Conservation (phyloP, 805 yeast species). For the Spathaspora gorwiae region DNA sequence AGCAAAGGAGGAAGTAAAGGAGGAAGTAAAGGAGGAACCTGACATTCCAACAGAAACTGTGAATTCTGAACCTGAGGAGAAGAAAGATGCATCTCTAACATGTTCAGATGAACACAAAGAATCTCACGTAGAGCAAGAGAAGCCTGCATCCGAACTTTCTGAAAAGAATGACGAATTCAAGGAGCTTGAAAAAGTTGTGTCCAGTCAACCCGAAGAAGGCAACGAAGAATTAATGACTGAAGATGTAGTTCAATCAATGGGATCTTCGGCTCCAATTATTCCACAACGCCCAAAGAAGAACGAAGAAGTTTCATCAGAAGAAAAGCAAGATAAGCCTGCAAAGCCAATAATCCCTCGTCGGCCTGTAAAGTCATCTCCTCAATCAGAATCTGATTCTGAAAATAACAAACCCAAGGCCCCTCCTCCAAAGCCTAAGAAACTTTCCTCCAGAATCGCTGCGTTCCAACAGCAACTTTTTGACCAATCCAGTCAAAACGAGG, state of each 20-base stretch:
- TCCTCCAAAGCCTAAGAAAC: conserved; percentile 72
- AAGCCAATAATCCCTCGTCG: conserved; percentile 3
- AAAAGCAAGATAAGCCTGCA: background rate
- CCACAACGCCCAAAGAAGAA: background rate
- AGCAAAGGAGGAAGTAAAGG: background rate
- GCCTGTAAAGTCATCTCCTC: background rate
- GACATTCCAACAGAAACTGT: background rate
- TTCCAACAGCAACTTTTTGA: conserved; percentile 68
- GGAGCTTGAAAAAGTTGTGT: too few relatives aligned
- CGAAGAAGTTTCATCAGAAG: background rate
- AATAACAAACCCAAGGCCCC: conserved; percentile 29
- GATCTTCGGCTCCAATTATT: background rate
- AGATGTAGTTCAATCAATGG: background rate
- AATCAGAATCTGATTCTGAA: background rate
- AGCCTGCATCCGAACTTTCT: background rate
- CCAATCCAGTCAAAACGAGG: conserved; percentile 9
- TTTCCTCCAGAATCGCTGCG: conserved; percentile 75
- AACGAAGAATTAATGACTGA: background rate
- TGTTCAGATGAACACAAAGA: background rate
- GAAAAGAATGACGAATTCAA: too few relatives aligned
- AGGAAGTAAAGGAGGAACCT: background rate
- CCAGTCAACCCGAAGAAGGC: background rate
- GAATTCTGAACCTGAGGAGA: background rate
- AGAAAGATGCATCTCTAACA: background rate
- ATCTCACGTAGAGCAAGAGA: background rate